phyloP scores from a whole-genome alignment of 2,329 filamentous ascomycete genomes.

The Nemania sp. region DNA sequence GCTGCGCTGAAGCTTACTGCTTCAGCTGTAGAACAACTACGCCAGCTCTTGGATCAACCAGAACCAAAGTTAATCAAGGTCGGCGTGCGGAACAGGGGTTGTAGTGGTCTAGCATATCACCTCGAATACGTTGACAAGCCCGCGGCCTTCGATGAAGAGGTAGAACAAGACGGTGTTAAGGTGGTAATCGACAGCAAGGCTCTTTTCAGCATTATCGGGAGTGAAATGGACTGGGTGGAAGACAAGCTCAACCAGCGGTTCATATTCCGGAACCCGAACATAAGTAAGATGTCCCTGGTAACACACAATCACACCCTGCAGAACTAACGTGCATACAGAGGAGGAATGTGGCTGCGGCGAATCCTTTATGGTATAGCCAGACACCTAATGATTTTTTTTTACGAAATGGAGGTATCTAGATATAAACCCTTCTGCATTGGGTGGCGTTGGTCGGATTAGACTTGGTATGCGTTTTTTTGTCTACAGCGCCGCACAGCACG shows the following conservation, averaged over 20 bases:
- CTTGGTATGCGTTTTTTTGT: constrained; percentile 20
- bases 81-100: constrained; percentile 92
- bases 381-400: not conserved
- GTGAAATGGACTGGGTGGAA: constrained; percentile 99
- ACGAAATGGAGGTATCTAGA: constrained; percentile 23
- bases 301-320: not conserved
- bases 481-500: not conserved
- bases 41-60: constrained; percentile 81
- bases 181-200: constrained; percentile 98
- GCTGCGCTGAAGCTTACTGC: constrained; percentile 90
- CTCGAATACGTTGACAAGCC: constrained; percentile 95
- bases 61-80: constrained; percentile 94
- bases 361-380: constrained; percentile 83
- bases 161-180: constrained; percentile 96
- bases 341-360: constrained; percentile 97
- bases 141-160: constrained; percentile 86
- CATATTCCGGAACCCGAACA: constrained; percentile 96
- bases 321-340: constrained; percentile 68
- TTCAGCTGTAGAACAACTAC: constrained; percentile 82
- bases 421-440: constrained; percentile 44
- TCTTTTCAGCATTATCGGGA: constrained; percentile 96
- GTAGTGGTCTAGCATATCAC: constrained; percentile 92
- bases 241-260: constrained; percentile 94
- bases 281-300: constrained; percentile 76
- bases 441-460: constrained; percentile 43